Evolutionary conservation across 768 basidiomycete genomes (phyloP), one percentile per base, ranked within the genome.

Genomic region (Rhizopogon vesiculosus): DNA sequence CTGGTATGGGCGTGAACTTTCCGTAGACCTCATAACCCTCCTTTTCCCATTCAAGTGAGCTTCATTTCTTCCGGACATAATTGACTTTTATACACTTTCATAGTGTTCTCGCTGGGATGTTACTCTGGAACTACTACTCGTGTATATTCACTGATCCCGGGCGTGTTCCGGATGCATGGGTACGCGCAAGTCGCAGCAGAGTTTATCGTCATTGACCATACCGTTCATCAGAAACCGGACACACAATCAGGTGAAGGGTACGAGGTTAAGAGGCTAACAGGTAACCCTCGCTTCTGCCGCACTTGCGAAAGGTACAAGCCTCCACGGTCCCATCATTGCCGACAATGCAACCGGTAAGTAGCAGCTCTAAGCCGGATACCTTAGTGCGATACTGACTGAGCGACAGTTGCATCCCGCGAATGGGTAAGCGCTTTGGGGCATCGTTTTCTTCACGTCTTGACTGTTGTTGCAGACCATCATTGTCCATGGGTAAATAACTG

Each of bases 401-500:
- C 13, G 61, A 15, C 49, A 90, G 88, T 66, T 93, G 90, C 70
- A 80, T 96, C 38, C 81, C 97, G 53, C 86, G 91, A 45, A 96
- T 97, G 92, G 92, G 92, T 87, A 68, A 60, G 82, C 35, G 31
- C 4, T 15, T 39, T 53, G 18, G 22, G 33, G 40, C 18, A 33
- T 43, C 61, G 61, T 33, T 18, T 25, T 18, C 19, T 25, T 7
- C 44, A 6, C 8, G 38, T 53, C 22, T 53, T 19, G 35, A 44
- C 39, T 53, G 15, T 22, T 9, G 15, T 22, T 10, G 18, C 57
- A 92, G 91, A 93, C 67, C 91, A 93, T 64, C 91, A 93, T 65
- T 93, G 91, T 67, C 92, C 91, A 7, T 95, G 91, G 93, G 84
- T 93, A 33, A 87, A 93, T 69, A 98, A 94, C 62, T 96, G 95